Evolutionary conservation across 345 rosid genomes (phyloP), one percentile per base, ranked within the genome.

Genomic region (Euphorbia peplus): DNA sequence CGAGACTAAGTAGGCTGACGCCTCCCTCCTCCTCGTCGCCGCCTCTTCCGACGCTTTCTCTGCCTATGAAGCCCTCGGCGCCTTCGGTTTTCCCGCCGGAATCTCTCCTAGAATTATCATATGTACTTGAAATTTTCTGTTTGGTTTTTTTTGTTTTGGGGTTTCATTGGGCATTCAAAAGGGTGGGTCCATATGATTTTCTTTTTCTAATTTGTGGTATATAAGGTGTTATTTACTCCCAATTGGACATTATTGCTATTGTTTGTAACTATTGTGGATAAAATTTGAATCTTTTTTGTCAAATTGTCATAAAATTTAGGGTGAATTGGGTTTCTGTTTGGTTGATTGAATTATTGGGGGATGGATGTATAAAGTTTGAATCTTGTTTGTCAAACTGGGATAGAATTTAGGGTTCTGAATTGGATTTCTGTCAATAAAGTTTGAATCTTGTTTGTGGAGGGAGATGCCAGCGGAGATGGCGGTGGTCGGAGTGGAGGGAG

Each of bases 281-380:
- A 35, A 66, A 59, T 28, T n/a, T 70, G 50, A 26, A 53, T 64
- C n/a, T 59, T 39, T 58, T 44, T 10, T 63, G 1, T 28, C 6
- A 13, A 65, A 29, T 58, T 68, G 12, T 22, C n/a, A n/a, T n/a
- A 14, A 37, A 71, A 41, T 50, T 71, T 52, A 44, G 73, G 69
- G 62, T 26, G 37, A 32, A 32, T 32, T 32, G 37, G 37, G 37
- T 32, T 32, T 32, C 37, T 32, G n/a, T n/a, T n/a, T n/a, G 32
- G n/a, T 48, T 70, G 26, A 10, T 67, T 48, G 66, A n/a, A 19
- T 30, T 50, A 9, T 8, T 41, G 44, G 44, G 42, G 21, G 5
- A 4, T 4, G 21, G 15, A 3, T 73, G 9, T 64, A n/a, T n/a
- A n/a, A n/a, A n/a, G n/a, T n/a, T n/a, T n/a, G n/a, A n/a, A n/a